Percentiles rank a stretch among this genome's conserved stretches.
phyloP scores from a whole-genome alignment of 352 stramenopile genomes.

The Globisporangium echinulatum region DNA sequence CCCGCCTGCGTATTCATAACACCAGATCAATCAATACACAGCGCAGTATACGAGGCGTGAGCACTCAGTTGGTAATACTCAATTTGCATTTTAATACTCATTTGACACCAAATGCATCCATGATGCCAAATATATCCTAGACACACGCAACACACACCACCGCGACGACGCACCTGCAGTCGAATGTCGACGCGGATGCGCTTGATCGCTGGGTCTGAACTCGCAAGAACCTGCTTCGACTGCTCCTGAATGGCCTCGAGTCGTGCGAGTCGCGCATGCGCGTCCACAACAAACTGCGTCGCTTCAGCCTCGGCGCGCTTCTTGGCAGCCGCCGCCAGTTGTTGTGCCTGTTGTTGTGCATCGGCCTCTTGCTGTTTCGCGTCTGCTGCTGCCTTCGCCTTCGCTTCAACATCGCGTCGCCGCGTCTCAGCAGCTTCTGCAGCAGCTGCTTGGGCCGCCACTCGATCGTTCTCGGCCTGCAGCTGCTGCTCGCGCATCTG shows the following conservation, averaged over 20 bases:
- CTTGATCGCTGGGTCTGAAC: slow-evolving; percentile 44
- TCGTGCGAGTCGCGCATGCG: slow-evolving; percentile 32
- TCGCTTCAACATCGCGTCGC: not conserved
- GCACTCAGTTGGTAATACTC: too few species aligned
- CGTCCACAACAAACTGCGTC: slow-evolving; percentile 43
- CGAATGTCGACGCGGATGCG: slow-evolving; percentile 65
- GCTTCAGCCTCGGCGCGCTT: slow-evolving; percentile 24
- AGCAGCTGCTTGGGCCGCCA: slow-evolving; percentile 21
- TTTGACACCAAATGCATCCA: not conserved
- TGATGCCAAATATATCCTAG: not conserved
- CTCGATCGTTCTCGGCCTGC: slow-evolving; percentile 26
- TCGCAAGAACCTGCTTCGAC: slow-evolving; percentile 42
- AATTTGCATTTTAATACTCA: not conserved
- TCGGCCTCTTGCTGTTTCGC: slow-evolving; percentile 20
- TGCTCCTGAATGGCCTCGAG: slow-evolving; percentile 45
- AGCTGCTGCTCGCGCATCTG: slow-evolving; percentile 30
- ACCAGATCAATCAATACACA: not conserved
- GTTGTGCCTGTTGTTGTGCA: slow-evolving; percentile 22
- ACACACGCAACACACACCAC: not conserved
- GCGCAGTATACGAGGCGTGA: not conserved
- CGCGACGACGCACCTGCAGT: slow-evolving; percentile 27
- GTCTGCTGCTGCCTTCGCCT: slow-evolving; percentile 11
- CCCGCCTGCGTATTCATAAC: slow-evolving; percentile 30
- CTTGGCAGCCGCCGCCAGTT: slow-evolving; percentile 23
- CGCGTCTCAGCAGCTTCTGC: slow-evolving; percentile 12